Base-by-base conservation (phyloP, 352 stramenopile genomes). In the Saprolegnia diclina region DNA sequence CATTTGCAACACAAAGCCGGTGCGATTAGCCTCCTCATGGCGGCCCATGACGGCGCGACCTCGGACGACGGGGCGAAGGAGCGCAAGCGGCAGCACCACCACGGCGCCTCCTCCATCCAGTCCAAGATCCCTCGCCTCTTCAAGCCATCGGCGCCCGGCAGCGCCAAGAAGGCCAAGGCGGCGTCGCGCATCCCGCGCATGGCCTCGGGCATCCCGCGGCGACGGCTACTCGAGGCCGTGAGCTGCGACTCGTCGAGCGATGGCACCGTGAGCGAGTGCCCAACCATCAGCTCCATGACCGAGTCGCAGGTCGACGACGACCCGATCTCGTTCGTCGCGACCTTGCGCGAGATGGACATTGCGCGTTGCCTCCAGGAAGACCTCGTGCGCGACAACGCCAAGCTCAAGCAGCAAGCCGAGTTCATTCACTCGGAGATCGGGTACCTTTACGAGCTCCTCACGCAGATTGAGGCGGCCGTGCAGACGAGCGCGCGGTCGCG, bases 391-490 rank as follows among this genome's bases (percentile, higher is more conserved):
- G 52, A 59, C 35, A 59, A 59, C 35, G 52, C 52, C 24, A 59
- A 59, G 35, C 52, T 59, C 35, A 59, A 59, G 52, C 52, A 59
- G 35, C 52, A 59, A 9, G 52, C 52, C 9, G 52, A 59, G 35
- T 59, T 59, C 52, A 59, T 59, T 24, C 52, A 59, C 52, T 21
- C 52, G 35, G 52, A 59, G 35, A 59, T 59, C 52, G 52, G 52
- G 24, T 59, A 26, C n/a, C n/a, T 21, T 7, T 59, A 59, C 35
- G 52, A 59, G 11, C 52, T 59, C 24, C 52, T 59, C 35, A 59
- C 52, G n/a, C 52, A 59, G 52, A 59, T 59, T 11, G 52, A 59
- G 35, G 52, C 13, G 1, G 35, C 19, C 19, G 52, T 59, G 52
- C 52, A 59, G 35, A n/a, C 24, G 29, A 35, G 29, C 35, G 52